Conservation (phyloP, 2,329 filamentous ascomycete genomes). For the Fusarium pseudonygamai region DNA sequence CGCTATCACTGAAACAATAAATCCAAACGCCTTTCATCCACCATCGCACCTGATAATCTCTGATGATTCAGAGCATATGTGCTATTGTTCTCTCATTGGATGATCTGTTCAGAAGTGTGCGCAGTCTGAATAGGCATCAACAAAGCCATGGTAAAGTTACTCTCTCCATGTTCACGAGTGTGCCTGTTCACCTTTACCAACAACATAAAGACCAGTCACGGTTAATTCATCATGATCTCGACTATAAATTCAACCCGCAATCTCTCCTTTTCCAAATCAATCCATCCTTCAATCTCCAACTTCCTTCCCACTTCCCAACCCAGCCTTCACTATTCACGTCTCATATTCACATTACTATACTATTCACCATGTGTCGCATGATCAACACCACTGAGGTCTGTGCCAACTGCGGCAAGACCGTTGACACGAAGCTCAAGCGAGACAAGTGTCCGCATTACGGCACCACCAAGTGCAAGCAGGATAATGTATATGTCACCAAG, state of each 20-base stretch:
- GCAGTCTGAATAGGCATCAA: rapidly evolving
- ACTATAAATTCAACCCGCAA: rapidly evolving
- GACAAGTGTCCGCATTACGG: neutral
- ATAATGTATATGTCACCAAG: neutral
- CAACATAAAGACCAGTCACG: no score
- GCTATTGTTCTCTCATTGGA: neutral
- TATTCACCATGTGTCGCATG: neutral
- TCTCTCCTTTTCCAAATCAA: neutral
- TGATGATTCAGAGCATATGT: neutral
- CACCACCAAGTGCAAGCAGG: neutral
- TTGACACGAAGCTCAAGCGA: neutral
- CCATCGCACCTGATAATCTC: rapidly evolving
- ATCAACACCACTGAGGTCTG: neutral
- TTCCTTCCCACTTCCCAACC: neutral
- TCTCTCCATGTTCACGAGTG: neutral
- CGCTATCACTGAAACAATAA: neutral
- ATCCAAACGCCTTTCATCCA: neutral
- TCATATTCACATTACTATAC: no score
- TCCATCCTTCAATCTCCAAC: neutral
- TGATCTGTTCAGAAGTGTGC: neutral
- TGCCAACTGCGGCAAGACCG: neutral
- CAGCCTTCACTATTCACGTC: no score
- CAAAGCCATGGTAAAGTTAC: neutral
- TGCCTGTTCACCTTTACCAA: rapidly evolving
- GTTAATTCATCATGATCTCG: no score